Evolutionary conservation across 495 filamentous ascomycete species (phyloP).

Genomic region (Aspergillus homomorphus): DNA sequence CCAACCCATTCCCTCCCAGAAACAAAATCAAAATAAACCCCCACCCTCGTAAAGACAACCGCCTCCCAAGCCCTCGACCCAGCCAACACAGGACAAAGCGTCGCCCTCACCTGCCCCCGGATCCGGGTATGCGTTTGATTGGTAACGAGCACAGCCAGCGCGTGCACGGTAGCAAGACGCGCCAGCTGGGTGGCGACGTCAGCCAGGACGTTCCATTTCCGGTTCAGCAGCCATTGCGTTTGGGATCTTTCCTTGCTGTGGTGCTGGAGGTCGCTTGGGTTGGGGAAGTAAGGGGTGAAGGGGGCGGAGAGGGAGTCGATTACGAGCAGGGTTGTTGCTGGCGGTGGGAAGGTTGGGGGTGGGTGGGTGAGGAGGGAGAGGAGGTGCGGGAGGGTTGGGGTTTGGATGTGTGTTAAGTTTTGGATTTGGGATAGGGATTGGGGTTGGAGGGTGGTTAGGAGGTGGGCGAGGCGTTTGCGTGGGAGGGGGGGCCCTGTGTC

Average conservation of each 20-base stretch:
- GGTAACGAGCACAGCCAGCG: conserved; percentile 65
- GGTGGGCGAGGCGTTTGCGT: conserved; percentile 33
- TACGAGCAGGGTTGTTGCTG: conserved; percentile 61
- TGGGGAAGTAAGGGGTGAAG: conserved; percentile 70
- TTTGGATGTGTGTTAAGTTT: conserved; percentile 45
- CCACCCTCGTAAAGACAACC: conserved; percentile 61
- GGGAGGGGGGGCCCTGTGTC: conserved; percentile 50
- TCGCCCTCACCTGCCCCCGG: conserved; percentile 50
- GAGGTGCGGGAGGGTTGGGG: conserved; percentile 66
- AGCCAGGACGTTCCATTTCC: conserved; percentile 60
- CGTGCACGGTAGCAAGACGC: conserved; percentile 64
- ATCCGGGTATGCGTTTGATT: conserved; percentile 72
- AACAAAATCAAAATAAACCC: conserved; percentile 64
- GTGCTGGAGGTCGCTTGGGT: conserved; percentile 40
- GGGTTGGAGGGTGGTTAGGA: conserved; percentile 29
- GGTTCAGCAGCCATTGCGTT: conserved; percentile 55
- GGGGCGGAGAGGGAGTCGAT: conserved; percentile 73
- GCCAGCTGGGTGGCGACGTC: conserved; percentile 55
- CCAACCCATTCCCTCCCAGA: conserved; percentile 11
- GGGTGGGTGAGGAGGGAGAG: conserved; percentile 68
- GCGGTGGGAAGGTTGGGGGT: conserved; percentile 55
- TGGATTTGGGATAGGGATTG: conserved; percentile 16
- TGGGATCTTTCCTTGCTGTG: conserved; percentile 37
- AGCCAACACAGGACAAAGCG: conserved; percentile 69
- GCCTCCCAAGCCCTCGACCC: conserved; percentile 63